Evolutionary conservation across 192 early-diverging fungal species (phyloP).

Genomic region (Podochytrium sp.): DNA sequence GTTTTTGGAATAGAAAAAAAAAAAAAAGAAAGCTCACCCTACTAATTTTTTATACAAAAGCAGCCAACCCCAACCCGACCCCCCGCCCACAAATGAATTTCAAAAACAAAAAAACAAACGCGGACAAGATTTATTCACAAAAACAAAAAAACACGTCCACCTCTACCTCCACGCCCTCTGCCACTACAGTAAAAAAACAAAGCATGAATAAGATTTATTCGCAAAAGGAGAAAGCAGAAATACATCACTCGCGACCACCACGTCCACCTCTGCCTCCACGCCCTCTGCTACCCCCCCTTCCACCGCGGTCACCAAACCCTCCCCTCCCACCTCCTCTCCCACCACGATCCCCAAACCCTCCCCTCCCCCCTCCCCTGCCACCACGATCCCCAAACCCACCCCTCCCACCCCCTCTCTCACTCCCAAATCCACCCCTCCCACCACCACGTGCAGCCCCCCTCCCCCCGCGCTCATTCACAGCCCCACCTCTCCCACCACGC

Average conservation of each 20-base stretch:
- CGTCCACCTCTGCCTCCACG: not conserved
- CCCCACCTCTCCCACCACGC: constrained; percentile 56
- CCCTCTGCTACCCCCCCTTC: constrained; percentile 55
- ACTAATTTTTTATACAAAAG: no score
- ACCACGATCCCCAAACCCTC: constrained; percentile 8
- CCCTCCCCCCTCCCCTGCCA: constrained; percentile 48
- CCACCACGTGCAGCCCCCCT: constrained; percentile 38
- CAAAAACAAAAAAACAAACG: constrained; percentile 5
- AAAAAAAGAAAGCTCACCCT: constrained; percentile 10
- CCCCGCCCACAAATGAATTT: no score
- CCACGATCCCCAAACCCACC: constrained; percentile 2
- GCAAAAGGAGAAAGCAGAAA: not conserved
- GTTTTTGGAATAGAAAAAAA: constrained; percentile 5
- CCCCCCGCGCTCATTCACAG: constrained; percentile 46
- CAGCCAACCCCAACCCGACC: no score
- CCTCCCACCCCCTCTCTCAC: constrained; percentile 48
- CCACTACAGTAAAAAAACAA: not conserved
- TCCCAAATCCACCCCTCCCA: no score
- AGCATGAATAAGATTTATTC: no score
- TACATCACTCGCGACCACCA: no score
- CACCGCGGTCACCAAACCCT: constrained; percentile 40
- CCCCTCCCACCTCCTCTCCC: constrained; percentile 19
- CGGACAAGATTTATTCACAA: not conserved
- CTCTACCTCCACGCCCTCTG: not conserved
- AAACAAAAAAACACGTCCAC: not conserved